Conservation (phyloP, 345 rosid species). For the Abelmoschus esculentus region DNA sequence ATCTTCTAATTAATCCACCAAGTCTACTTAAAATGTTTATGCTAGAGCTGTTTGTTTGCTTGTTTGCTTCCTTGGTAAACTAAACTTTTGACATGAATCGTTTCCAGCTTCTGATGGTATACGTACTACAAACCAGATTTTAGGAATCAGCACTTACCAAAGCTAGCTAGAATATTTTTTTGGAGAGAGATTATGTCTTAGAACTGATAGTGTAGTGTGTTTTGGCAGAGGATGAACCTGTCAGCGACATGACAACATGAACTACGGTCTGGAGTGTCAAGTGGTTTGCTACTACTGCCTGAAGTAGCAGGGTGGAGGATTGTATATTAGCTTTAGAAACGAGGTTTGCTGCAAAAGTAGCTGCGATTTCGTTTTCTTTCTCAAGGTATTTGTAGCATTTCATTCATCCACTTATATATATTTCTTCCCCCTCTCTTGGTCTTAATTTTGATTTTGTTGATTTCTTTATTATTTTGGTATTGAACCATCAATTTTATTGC, state of each 20-base stretch:
- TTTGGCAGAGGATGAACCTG: conserved; percentile 13
- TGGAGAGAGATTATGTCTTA: too few relatives aligned
- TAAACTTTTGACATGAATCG: background rate
- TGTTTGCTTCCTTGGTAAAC: too few relatives aligned
- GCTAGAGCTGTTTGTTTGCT: too few relatives aligned
- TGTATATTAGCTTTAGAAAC: conserved; percentile 27
- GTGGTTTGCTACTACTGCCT: background rate
- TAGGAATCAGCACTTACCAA: too few relatives aligned
- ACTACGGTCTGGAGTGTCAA: background rate
- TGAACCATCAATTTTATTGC: background rate
- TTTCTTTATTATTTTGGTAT: conserved; percentile 19
- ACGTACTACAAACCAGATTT: too few relatives aligned
- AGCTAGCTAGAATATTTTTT: too few relatives aligned
- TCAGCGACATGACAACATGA: conserved; percentile 11
- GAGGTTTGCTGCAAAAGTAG: conserved; percentile 24
- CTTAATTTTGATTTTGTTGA: conserved; percentile 3
- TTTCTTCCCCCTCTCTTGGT: background rate
- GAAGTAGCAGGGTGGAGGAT: conserved; percentile 18
- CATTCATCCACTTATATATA: conserved; percentile 30
- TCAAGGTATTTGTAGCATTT: conserved; percentile 35
- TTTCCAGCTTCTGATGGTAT: too few relatives aligned
- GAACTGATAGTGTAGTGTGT: background rate
- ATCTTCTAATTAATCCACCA: conserved; percentile 12
- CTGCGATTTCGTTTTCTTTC: conserved; percentile 21
- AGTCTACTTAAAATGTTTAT: too few relatives aligned